Base-by-base conservation (phyloP, 192 early-diverging fungal species). In the Coemansia sp. region DNA sequence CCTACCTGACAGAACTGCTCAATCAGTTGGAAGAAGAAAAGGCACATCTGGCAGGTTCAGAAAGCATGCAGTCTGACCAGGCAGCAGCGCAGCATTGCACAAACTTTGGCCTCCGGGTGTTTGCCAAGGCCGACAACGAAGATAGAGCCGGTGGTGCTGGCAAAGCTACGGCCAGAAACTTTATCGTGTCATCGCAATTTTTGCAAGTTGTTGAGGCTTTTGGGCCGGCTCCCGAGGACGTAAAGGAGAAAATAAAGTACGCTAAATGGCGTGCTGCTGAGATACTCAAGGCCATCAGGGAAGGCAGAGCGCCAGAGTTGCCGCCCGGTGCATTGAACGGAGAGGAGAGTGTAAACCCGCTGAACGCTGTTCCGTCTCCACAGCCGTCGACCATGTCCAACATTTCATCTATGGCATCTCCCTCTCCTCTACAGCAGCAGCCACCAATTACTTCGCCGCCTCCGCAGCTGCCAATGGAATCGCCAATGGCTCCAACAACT, bases 221-320 rank as follows among this genome's bases (percentile, higher is more conserved):
- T 83, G 89, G 90, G 5, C 82, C 85, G 2, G 52, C 92, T 20
- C 80, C 82, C 14, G 53, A 79, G 5, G 90, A 87, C 34, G 64
- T 87, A 24, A 44, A 39, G 1, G 85, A 91, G 53, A 99, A 95
- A 69, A 88, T 97, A 48, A 91, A 86, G 54, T 99, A 99, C 62
- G 84, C 95, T 1, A 95, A 95, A 58, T 99, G 89, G 85, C 89
- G 96, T 43, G 95, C 95, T 3, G 83, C 88, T 0, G 92, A 97
- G 59, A 99, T 99, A 24, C 74, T 94, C 24, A 95, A 91, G 60
- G 91, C 93, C 1, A 59, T 94, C 15, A 75, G 87, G 14, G 94
- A 95, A 59, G 96, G 95, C 3, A 78, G 88, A 23, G 48, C 36
- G 13, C 92, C 93, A 17, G 61, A 41, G 2, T 64, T 80, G 25